Evolutionary conservation across 805 yeast species (phyloP).

Genomic region (Suhomyces kilbournensis): DNA sequence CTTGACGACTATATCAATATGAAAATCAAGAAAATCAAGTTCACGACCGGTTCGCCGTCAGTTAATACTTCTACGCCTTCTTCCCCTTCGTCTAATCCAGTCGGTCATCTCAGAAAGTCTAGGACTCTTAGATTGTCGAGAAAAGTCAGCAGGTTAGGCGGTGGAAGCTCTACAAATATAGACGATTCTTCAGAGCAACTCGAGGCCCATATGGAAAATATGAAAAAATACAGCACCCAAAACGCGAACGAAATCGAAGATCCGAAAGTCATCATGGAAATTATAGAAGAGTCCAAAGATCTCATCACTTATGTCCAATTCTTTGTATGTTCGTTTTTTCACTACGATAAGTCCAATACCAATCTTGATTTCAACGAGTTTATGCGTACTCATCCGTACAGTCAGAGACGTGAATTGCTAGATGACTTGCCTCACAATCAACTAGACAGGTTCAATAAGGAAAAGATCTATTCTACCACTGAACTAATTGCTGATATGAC

Average conservation of each 20-base stretch:
- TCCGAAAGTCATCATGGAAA: slow-evolving; percentile 29
- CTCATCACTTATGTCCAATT: slow-evolving; percentile 37
- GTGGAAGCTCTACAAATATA: slow-evolving; percentile 3
- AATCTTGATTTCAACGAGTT: slow-evolving; percentile 29
- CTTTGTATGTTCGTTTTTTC: slow-evolving; percentile 42
- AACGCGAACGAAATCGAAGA: slow-evolving; percentile 28
- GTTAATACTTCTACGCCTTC: slow-evolving; percentile 10
- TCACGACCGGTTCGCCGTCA: not conserved
- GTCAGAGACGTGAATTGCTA: slow-evolving; percentile 27
- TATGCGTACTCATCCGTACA: slow-evolving; percentile 24
- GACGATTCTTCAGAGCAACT: slow-evolving; percentile 9
- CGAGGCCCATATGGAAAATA: slow-evolving; percentile 10
- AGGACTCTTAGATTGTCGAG: slow-evolving; percentile 28
- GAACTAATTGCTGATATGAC: slow-evolving; percentile 46
- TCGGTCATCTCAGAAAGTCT: slow-evolving; percentile 20
- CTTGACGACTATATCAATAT: slow-evolving; percentile 23
- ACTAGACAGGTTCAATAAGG: slow-evolving; percentile 31
- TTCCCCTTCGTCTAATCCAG: slow-evolving; percentile 6
- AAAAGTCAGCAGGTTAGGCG: slow-evolving; percentile 23
- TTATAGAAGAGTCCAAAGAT: slow-evolving; percentile 34
- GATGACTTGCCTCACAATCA: slow-evolving; percentile 25
- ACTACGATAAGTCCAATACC: slow-evolving; percentile 27
- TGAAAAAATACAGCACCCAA: slow-evolving; percentile 5
- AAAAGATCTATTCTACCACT: slow-evolving; percentile 41
- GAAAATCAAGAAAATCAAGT: slow-evolving; percentile 19